Conservation (phyloP, 306 rosid genomes). For the Cucumis sativus region DNA sequence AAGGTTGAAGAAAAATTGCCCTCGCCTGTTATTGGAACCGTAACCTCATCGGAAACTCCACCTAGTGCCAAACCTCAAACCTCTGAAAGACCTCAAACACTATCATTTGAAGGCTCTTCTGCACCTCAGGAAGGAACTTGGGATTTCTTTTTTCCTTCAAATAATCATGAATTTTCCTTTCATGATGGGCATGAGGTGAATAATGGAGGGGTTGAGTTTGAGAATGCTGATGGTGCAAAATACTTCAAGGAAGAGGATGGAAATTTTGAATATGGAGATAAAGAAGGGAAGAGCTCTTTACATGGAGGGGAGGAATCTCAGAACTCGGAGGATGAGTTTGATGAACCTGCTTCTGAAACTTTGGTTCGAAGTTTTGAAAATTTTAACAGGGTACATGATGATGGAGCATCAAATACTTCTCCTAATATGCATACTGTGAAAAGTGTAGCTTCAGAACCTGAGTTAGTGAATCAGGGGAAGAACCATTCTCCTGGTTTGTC, state of each 20-base stretch:
- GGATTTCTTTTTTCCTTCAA: constrained; percentile 79
- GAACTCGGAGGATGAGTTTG: constrained; percentile 77
- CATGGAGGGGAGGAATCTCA: constrained; percentile 42
- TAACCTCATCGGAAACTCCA: constrained; percentile 44
- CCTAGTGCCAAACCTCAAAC: constrained; percentile 28
- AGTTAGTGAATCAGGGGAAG: constrained; percentile 36
- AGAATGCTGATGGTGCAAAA: constrained; percentile 32
- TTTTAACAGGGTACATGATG: constrained; percentile 42
- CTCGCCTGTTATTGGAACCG: constrained; percentile 36
- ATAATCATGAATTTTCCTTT: constrained; percentile 57
- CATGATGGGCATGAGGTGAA: constrained; percentile 43
- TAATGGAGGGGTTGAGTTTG: constrained; percentile 30
- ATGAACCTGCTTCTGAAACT: constrained; percentile 55
- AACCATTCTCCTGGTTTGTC: constrained; percentile 36
- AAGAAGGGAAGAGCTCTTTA: constrained; percentile 46
- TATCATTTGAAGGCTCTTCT: constrained; percentile 44
- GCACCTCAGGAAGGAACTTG: constrained; percentile 47
- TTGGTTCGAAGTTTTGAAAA: constrained; percentile 68
- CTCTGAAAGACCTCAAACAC: constrained; percentile 22
- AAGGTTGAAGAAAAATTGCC: constrained; percentile 59
- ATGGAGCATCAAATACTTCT: constrained; percentile 25
- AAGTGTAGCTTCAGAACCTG: constrained; percentile 40
- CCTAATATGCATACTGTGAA: constrained; percentile 26
- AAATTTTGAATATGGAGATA: constrained; percentile 62
- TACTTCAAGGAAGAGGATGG: constrained; percentile 54